Evolutionary conservation across 2,329 filamentous ascomycete genomes (phyloP).

Genomic region (Talaromyces islandicus): DNA sequence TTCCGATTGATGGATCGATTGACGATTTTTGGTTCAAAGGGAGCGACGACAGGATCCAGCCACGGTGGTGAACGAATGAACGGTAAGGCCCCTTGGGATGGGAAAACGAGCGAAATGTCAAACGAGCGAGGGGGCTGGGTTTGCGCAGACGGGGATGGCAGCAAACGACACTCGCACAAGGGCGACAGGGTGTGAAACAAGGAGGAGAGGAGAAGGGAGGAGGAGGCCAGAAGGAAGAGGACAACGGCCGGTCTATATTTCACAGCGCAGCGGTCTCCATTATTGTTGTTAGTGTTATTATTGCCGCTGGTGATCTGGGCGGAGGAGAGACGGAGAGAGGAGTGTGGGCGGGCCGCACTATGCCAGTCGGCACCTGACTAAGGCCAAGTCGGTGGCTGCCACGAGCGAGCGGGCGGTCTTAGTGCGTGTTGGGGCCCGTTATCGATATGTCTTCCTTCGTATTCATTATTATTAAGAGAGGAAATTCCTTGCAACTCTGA

Average conservation of each 20-base stretch:
- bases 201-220: not conserved
- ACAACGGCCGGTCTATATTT: not conserved
- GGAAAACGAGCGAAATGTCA: not conserved
- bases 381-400: not conserved
- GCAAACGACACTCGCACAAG: not conserved
- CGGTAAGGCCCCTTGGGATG: not conserved
- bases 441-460: not conserved
- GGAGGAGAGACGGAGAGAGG: not conserved
- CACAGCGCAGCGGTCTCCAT: not conserved
- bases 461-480: too few species aligned
- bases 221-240: not conserved
- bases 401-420: not conserved
- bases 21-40: not conserved
- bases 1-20: not conserved
- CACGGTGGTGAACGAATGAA: not conserved
- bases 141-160: not conserved
- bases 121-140: not conserved
- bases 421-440: not conserved
- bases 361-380: not conserved
- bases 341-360: not conserved
- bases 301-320: not conserved
- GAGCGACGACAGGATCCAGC: slow-evolving; percentile 3
- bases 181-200: not conserved
- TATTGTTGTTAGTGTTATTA: too few species aligned
- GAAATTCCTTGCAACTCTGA: too few species aligned